A percentile compares a stretch with the other conserved stretches of the same genome.
Conservation (phyloP, 371 early-diverging fungal genomes). For the Chytridium lagenaria region DNA sequence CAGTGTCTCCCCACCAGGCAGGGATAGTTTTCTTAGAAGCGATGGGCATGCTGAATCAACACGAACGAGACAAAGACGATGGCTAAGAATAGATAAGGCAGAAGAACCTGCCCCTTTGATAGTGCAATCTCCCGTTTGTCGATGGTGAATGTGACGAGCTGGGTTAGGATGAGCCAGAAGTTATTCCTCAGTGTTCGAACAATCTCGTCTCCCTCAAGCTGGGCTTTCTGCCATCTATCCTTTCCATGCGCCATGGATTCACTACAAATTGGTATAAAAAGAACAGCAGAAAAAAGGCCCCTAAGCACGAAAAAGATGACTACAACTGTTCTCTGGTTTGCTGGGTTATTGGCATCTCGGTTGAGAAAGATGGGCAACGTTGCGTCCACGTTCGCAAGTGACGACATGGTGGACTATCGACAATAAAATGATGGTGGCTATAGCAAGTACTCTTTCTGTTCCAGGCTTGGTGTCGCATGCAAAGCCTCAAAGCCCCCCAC, state of each 20-base stretch:
- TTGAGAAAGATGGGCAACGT: constrained; percentile 39
- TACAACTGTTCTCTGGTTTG: constrained; percentile 24
- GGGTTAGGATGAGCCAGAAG: constrained; percentile 27
- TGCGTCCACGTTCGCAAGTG: neutral
- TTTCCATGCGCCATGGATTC: constrained; percentile 23
- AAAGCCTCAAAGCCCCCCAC: too few species aligned
- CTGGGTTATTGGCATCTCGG: constrained; percentile 26
- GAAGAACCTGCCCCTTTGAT: neutral
- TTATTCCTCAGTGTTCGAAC: constrained; percentile 25
- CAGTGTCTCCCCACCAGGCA: neutral
- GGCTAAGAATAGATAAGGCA: constrained; percentile 30
- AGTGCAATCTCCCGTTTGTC: constrained; percentile 27
- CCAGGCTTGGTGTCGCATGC: too few species aligned
- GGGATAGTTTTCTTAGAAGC: neutral
- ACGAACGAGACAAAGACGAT: constrained; percentile 32
- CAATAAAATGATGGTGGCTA: too few species aligned
- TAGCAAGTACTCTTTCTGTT: too few species aligned
- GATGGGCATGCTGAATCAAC: constrained; percentile 35
- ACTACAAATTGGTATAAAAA: constrained; percentile 33
- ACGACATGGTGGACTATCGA: too few species aligned
- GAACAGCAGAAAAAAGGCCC: constrained; percentile 27
- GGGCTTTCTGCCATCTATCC: constrained; percentile 33
- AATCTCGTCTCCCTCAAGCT: constrained; percentile 9
- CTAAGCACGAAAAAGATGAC: constrained; percentile 30
- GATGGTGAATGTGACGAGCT: constrained; percentile 22